phyloP scores from a whole-genome alignment of 306 rosid genomes.

The Acacia crassicarpa region DNA sequence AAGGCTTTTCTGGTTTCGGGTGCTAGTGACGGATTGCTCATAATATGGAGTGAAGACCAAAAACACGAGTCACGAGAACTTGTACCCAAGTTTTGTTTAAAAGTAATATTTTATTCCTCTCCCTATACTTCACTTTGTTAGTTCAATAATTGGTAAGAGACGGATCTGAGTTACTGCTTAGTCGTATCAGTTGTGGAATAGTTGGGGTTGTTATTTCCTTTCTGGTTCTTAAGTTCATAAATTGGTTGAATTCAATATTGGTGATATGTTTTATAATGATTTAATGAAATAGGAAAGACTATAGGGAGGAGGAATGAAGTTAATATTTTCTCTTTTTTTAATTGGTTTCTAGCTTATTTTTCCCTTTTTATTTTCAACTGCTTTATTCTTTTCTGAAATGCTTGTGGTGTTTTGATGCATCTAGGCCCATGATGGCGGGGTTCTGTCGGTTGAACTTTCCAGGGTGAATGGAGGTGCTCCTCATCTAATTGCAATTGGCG shows the following conservation, averaged over 20 bases:
- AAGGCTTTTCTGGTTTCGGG: slow-evolving; percentile 96
- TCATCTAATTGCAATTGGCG: slow-evolving; percentile 95
- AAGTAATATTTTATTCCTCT: slow-evolving; percentile 48
- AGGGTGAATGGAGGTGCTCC: slow-evolving; percentile 97
- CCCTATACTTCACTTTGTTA: slow-evolving; percentile 13
- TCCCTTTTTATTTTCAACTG: slow-evolving; percentile 3
- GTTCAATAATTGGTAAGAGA: slow-evolving; percentile 26
- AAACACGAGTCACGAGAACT: slow-evolving; percentile 96
- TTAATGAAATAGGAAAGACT: slow-evolving; percentile 2
- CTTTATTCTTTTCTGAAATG: slow-evolving; percentile 11
- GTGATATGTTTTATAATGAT: slow-evolving; percentile 12
- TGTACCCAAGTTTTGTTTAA: slow-evolving; percentile 91
- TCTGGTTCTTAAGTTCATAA: slow-evolving; percentile 15
- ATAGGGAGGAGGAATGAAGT: slow-evolving; percentile 3
- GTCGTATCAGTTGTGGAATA: slow-evolving; percentile 21
- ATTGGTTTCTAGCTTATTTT: slow-evolving; percentile 5
- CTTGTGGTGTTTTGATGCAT: slow-evolving; percentile 17
- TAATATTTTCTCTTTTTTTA: background rate
- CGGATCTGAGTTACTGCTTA: slow-evolving; percentile 23
- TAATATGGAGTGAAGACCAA: slow-evolving; percentile 97
- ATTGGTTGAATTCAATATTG: slow-evolving; percentile 7
- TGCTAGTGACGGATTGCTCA: slow-evolving; percentile 92
- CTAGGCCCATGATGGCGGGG: slow-evolving; percentile 86
- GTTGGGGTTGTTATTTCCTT: slow-evolving; percentile 12
- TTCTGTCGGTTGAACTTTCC: slow-evolving; percentile 93